Evolutionary conservation across 2,329 filamentous ascomycete genomes (phyloP), one percentile per base, ranked within the genome.

Genomic region (Mycocentrospora acerina): DNA sequence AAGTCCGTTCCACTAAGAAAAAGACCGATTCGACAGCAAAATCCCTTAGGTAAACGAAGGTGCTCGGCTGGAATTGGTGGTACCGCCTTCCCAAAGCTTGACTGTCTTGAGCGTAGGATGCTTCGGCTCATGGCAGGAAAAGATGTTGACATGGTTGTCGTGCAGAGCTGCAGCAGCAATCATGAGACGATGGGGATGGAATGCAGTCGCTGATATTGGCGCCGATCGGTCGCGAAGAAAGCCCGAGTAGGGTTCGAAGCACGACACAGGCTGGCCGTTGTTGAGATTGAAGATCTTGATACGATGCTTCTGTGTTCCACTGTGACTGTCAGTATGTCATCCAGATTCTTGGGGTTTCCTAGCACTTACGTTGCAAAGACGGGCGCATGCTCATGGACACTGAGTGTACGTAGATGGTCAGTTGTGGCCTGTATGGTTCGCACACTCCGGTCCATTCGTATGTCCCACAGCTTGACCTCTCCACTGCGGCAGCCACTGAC

Each of bases 381-480:
- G 17, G 93, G 93, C 37, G 95, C 81, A 68, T 98, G 93, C 68
- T 98, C 93, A 66, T 98, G 93, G 28, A 93, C 90, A 64, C 87
- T 93, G 40, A 95, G 79, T 13, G 88, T 95, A 38, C 90, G 82
- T 44, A 95, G 77, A 7, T 85, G 86, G 57, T 90, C 83, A 44
- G 79, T 82, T 3, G 88, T 91, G 6, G 86, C 83, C 60, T 82
- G 78, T 57, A 91, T 85, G 2, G 82, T 82, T 44, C 83, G 82
- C 34, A 95, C 74, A 4, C 86, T 83, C 52, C 78, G 78, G 48
- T 93, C 86, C 82, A 89, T 88, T 32, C 93, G 82, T 34, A 98
- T 89, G 67, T 98, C 93, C 93, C 93, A 98, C 12, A 98, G 76
- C 64, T 88, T 90, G 49, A 98, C 87, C 62, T 93, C 93, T 45